Percentiles rank a stretch among this genome's conserved stretches.
These are phyloP conservation scores for Monosporascus sp. DNA, from an alignment of 2,329 filamentous ascomycete genomes.

Conservation along the genomic window DNA sequence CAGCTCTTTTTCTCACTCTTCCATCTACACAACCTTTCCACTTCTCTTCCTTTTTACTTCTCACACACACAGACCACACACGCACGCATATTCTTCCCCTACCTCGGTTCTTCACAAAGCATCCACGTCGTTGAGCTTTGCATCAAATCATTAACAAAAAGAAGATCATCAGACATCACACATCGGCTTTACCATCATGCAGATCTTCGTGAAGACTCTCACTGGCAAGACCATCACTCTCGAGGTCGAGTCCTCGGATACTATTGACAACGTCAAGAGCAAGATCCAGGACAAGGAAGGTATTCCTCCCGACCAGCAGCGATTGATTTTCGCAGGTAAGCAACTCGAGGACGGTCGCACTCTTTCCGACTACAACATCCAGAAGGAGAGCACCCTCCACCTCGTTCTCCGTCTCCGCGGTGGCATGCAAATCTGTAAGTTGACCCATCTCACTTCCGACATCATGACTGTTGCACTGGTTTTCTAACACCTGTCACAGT, in stretches of 20 bases:
- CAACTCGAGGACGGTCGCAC: no score
- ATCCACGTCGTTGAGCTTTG: slow-evolving; percentile 5
- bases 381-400: slow-evolving; percentile 65
- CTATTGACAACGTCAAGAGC: no score
- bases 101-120: background rate
- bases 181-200: slow-evolving; percentile 56
- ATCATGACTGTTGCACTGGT: background rate
- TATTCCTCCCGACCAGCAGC: no score
- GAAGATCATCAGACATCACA: slow-evolving; percentile 6
- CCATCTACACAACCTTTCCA: slow-evolving; percentile 18
- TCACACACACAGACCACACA: background rate
- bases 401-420: slow-evolving; percentile 67
- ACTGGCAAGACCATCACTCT: slow-evolving; percentile 90
- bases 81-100: background rate
- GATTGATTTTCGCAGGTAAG: no score
- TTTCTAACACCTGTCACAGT: slow-evolving; percentile 32
- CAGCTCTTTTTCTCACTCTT: slow-evolving; percentile 5
- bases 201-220: slow-evolving; percentile 98
- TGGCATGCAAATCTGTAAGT: slow-evolving; percentile 62
- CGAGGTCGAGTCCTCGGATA: no score
- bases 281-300: no score
- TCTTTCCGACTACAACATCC: slow-evolving; percentile 52
- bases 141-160: slow-evolving; percentile 10
- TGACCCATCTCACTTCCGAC: background rate
- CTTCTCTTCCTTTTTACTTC: slow-evolving; percentile 7